Evolutionary conservation across 2,329 filamentous ascomycete genomes (phyloP).

Genomic region (Mariannaea sp.): DNA sequence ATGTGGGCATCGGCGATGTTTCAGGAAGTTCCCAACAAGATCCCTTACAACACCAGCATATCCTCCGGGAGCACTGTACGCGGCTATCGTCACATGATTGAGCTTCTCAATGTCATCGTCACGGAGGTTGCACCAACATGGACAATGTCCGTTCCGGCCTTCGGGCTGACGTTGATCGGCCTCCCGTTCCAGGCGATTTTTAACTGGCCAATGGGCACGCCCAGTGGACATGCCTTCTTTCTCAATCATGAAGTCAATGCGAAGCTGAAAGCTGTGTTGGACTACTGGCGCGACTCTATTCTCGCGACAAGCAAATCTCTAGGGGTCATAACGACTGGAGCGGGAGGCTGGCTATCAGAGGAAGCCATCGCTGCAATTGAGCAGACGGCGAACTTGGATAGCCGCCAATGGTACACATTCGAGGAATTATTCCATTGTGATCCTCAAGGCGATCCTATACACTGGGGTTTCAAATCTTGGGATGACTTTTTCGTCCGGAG

Average conservation of each 20-base stretch:
- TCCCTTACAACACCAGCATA: too few relatives aligned
- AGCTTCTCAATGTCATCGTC: too few relatives aligned
- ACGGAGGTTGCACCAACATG: too few relatives aligned
- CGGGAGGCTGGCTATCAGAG: slow-evolving; percentile 30
- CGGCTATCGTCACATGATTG: too few relatives aligned
- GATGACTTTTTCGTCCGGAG: slow-evolving; percentile 57
- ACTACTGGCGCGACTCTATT: slow-evolving; percentile 48
- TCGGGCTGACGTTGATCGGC: too few relatives aligned
- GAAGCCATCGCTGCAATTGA: slow-evolving; percentile 24
- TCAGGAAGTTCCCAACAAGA: too few relatives aligned
- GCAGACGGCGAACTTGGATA: slow-evolving; percentile 23
- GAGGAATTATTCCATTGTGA: slow-evolving; percentile 29
- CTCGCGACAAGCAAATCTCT: slow-evolving; percentile 35
- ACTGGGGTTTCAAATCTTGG: slow-evolving; percentile 68
- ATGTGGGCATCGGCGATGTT: too few relatives aligned
- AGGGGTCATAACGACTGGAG: slow-evolving; percentile 4
- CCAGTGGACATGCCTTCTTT: slow-evolving; percentile 58
- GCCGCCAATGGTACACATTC: slow-evolving; percentile 18
- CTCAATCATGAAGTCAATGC: slow-evolving; percentile 56
- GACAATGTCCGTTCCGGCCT: too few relatives aligned
- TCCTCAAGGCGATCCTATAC: slow-evolving; percentile 17
- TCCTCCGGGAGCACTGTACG: too few relatives aligned
- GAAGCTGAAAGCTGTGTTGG: slow-evolving; percentile 56
- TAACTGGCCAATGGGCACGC: slow-evolving; percentile 64
- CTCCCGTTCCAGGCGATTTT: slow-evolving; percentile 62